These are phyloP conservation scores for Triangularia verruculosa DNA, from an alignment of 2,329 filamentous ascomycete species.

Conservation along the genomic window DNA sequence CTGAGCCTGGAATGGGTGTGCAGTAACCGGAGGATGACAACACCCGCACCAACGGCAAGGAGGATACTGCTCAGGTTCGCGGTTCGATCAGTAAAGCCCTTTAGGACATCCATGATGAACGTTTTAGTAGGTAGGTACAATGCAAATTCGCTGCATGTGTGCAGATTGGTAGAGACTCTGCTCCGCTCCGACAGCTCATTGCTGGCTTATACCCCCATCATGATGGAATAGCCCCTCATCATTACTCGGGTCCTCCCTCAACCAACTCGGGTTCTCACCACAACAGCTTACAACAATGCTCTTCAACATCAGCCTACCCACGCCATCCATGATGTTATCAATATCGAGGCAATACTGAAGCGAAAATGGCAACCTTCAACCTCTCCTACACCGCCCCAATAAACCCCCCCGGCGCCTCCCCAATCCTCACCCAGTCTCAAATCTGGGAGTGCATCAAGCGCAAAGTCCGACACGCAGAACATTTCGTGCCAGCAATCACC, in stretches of 20 bases:
- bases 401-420: conserved; percentile 27
- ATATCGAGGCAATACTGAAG: background rate
- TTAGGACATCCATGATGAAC: background rate
- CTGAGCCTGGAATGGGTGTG: background rate
- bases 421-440: conserved; percentile 26
- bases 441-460: conserved; percentile 32
- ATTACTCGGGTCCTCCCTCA: background rate
- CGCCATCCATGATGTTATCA: background rate
- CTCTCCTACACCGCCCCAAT: conserved; percentile 32
- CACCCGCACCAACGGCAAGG: background rate
- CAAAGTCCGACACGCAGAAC: conserved; percentile 31
- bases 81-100: background rate
- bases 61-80: background rate
- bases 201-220: background rate
- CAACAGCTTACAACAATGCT: background rate
- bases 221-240: background rate
- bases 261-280: background rate
- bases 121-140: background rate
- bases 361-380: conserved; percentile 25
- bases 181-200: background rate
- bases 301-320: background rate
- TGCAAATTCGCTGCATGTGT: background rate
- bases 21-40: background rate
- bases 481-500: conserved; percentile 32
- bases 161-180: background rate